A percentile compares a stretch with the other conserved stretches of the same genome.
Evolutionary conservation across 2,329 filamentous ascomycete genomes (phyloP).

Genomic region (Colletotrichum eremochloae): DNA sequence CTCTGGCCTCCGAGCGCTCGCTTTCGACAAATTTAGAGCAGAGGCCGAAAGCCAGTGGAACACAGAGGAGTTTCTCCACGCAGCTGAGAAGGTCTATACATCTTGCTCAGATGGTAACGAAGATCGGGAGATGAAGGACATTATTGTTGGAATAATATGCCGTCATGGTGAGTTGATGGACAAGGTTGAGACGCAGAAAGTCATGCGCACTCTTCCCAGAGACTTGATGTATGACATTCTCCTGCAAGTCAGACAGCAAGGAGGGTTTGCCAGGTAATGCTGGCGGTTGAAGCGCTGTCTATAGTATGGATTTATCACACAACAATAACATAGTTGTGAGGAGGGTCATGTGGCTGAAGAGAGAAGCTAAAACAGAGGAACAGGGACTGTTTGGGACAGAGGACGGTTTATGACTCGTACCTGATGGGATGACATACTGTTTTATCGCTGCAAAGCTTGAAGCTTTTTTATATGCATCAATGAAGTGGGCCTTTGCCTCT

Average conservation of each 20-base stretch:
- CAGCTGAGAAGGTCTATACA: constrained; percentile 23
- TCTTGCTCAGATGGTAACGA: constrained; percentile 18
- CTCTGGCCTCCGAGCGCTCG: background rate
- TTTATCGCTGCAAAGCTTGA: background rate
- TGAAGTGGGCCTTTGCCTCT: background rate
- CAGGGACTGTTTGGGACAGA: background rate
- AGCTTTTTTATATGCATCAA: background rate
- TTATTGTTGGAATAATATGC: constrained; percentile 31
- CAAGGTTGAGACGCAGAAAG: constrained; percentile 22
- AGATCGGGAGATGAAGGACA: constrained; percentile 30
- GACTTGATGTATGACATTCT: constrained; percentile 35
- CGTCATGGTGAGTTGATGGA: constrained; percentile 30
- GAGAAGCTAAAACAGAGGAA: background rate
- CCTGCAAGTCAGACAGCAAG: constrained; percentile 21
- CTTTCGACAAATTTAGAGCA: constrained; percentile 20
- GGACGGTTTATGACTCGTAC: background rate
- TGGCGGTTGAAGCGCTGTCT: too few species aligned
- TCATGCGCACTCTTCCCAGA: constrained; percentile 30
- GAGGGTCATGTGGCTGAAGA: background rate
- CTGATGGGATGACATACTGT: background rate
- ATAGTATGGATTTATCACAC: fast-evolving
- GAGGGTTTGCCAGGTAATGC: constrained; percentile 5
- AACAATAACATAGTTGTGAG: background rate
- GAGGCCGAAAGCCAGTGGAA: constrained; percentile 33
- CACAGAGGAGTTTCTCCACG: constrained; percentile 34